A percentile compares a stretch with the other conserved stretches of the same genome.
phyloP scores from a whole-genome alignment of 441 rosid species.

The Theobroma grandiflorum region DNA sequence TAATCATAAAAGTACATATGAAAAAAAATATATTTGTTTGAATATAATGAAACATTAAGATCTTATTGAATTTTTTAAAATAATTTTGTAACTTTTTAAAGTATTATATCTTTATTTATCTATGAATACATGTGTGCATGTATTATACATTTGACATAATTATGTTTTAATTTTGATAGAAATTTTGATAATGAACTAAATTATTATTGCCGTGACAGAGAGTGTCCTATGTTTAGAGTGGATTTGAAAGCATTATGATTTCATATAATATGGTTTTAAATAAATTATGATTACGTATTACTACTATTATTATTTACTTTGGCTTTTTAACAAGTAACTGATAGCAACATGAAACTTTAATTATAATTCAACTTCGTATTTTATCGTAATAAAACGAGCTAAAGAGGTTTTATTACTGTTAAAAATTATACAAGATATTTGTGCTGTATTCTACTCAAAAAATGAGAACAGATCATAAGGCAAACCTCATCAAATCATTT shows the following conservation, averaged over 20 bases:
- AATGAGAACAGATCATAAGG: too few relatives aligned
- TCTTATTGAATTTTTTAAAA: too few relatives aligned
- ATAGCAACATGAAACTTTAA: neutral
- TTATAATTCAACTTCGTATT: neutral
- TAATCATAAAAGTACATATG: too few relatives aligned
- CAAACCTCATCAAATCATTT: too few relatives aligned
- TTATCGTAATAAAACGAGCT: too few relatives aligned
- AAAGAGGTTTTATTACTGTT: too few relatives aligned
- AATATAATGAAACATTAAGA: too few relatives aligned
- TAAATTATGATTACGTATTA: neutral
- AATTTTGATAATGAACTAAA: neutral
- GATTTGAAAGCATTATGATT: slow-evolving; percentile 11
- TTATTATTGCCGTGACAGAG: neutral
- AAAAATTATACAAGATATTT: too few relatives aligned
- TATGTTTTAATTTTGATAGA: neutral
- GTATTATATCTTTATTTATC: neutral
- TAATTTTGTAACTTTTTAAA: too few relatives aligned
- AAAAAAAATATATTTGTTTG: too few relatives aligned
- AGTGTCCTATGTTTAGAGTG: neutral
- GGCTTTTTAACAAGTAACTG: neutral
- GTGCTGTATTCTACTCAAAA: too few relatives aligned
- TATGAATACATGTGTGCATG: neutral
- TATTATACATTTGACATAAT: neutral
- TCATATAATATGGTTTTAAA: neutral
- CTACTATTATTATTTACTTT: neutral